Evolutionary conservation across 2,329 filamentous ascomycete genomes (phyloP).

Genomic region (Diaporthe amygdali): DNA sequence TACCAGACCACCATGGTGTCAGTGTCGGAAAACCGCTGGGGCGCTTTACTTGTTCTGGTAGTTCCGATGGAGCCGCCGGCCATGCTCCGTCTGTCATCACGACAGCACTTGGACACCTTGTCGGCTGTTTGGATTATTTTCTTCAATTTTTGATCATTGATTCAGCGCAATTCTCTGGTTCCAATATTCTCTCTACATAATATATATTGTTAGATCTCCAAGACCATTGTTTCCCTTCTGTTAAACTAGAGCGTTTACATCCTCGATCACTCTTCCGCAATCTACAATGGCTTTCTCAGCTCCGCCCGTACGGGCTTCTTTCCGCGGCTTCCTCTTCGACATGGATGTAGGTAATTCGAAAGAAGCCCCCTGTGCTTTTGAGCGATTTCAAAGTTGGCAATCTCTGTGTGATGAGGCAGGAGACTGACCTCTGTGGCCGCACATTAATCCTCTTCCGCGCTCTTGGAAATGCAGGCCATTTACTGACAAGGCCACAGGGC

Average conservation of each 20-base stretch:
- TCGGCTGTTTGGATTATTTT: background rate
- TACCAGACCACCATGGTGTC: background rate
- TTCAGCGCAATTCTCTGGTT: background rate
- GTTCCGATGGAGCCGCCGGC: constrained; percentile 15
- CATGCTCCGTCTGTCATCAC: background rate
- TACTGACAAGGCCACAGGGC: constrained; percentile 43
- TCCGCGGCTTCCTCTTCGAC: constrained; percentile 69
- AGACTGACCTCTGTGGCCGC: too few relatives aligned
- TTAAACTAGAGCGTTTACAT: background rate
- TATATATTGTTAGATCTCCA: background rate
- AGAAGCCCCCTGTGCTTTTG: background rate
- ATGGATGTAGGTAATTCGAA: constrained; percentile 58
- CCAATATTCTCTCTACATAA: background rate
- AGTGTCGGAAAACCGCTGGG: background rate
- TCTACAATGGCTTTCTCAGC: constrained; percentile 41
- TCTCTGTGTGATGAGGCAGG: background rate
- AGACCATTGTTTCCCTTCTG: background rate
- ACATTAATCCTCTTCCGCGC: too few relatives aligned
- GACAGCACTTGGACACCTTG: background rate
- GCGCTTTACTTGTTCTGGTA: constrained; percentile 16
- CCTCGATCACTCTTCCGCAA: background rate
- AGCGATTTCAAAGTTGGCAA: background rate
- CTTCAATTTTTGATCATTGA: background rate
- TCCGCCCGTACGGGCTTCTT: constrained; percentile 51
- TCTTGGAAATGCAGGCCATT: background rate